Base-by-base conservation (phyloP, 257 asterid genomes). In the Lycium ferocissimum region DNA sequence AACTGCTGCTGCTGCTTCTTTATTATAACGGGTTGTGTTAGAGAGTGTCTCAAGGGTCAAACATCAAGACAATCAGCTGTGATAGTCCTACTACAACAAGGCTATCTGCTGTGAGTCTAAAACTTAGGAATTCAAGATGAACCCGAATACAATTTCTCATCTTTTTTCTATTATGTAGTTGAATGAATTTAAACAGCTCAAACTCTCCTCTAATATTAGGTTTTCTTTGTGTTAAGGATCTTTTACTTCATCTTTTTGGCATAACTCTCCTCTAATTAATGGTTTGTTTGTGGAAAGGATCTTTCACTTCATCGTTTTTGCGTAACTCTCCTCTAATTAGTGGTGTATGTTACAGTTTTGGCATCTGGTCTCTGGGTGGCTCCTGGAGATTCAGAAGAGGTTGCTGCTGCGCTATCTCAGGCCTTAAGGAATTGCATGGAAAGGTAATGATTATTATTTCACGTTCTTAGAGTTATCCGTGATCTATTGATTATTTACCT, bases 331-430 rank as follows among this genome's bases (percentile, higher is more conserved):
- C 53, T 15, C 78, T 37, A 70, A 70, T 66, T 70, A 70, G 26
- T 70, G 51, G 76, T 67, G 51, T 70, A 70, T 70, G 54, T 40
- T 75, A 71, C 88, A 97, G 99, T 92, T 84, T 92, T 95, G 81
- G 97, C 98, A 82, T 95, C 98, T 86, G 99, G 98, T 89, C 93
- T 95, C 84, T 97, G 99, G 98, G 92, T 97, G 89, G 95, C 99
- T 82, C 99, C 99, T 72, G 99, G 99, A 59, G 99, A 97, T 87
- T 94, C 99, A 11, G 98, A 97, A 91, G 99, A 95, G 93, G 95
- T 97, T 89, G 94, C 97, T 56, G 91, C 94, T 87, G 98, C 99
- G 79, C 87, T 97, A 80, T 93, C 98, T n/a, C 99, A 97, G 91
- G 98, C 99, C 83, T 88, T 97, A 61, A 91, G 96, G 90, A 97